Evolutionary conservation across 1,139 yeast species (phyloP).

Genomic region (Candida tetrigidarum): DNA sequence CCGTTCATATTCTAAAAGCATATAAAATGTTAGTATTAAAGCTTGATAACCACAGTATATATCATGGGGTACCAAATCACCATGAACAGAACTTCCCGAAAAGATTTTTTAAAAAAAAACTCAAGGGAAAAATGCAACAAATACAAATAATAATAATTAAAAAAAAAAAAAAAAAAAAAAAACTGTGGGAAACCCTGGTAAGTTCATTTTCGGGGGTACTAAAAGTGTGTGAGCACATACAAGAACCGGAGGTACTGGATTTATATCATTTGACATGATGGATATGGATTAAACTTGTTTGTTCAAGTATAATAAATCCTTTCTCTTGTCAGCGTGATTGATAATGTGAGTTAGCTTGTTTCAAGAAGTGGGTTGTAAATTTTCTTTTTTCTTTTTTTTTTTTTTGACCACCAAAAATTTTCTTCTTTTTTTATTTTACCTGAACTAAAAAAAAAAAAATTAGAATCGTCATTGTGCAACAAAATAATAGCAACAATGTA

Average conservation of each 20-base stretch:
- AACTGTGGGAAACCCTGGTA: neutral
- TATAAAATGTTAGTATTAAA: slow-evolving; percentile 12
- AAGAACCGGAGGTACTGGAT: slow-evolving; percentile 1
- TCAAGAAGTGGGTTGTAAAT: neutral
- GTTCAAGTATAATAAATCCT: neutral
- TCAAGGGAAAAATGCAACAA: slow-evolving; percentile 4
- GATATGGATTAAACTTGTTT: neutral
- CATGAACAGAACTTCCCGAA: neutral
- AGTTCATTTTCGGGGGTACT: neutral
- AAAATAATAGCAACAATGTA: neutral
- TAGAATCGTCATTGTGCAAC: neutral
- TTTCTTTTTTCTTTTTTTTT: slow-evolving; percentile 4
- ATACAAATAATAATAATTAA: too few relatives aligned
- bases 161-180: neutral
- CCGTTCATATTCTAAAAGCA: slow-evolving; percentile 8
- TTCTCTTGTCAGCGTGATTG: neutral
- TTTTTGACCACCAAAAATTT: slow-evolving; percentile 8
- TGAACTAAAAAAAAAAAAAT: neutral
- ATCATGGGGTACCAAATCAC: too few relatives aligned
- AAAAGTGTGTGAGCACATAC: slow-evolving; percentile 2
- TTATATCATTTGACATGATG: slow-evolving; percentile 1
- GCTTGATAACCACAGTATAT: too few relatives aligned
- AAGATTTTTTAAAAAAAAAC: too few relatives aligned
- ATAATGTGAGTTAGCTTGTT: neutral
- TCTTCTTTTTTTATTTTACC: neutral